Evolutionary conservation across 225 moss, liverwort and hornwort species (phyloP), one percentile per base, ranked within the genome.

Genomic region (Antitrichia curtipendula): DNA sequence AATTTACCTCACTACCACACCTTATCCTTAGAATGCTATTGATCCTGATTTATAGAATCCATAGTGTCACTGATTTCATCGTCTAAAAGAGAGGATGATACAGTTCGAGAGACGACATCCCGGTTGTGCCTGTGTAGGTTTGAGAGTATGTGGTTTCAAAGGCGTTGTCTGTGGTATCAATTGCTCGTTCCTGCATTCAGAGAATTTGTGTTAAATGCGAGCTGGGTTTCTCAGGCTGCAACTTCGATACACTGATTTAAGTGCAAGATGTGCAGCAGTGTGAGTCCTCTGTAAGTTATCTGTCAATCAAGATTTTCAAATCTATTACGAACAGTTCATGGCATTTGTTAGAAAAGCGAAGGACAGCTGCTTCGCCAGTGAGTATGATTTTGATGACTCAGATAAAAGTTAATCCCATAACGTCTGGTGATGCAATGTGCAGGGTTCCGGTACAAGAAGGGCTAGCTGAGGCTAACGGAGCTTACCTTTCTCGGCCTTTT

Each of bases 401-500:
- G 22, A 24, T 23, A 65, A 56, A 82, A 38, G 16, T 53, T 61
- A 60, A 34, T 86, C 75, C 66, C 85, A 63, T 58, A 81, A 17
- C 75, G 73, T 64, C 16, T 66, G 81, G 29, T 64, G 54, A 23
- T 38, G n/a, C 45, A 45, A 65, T 25, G 47, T 84, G 31, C 24
- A 81, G 63, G 73, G 29, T 8, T 63, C 53, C 18, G 65, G 38
- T 81, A 81, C 47, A 66, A 82, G 0, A 75, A 34, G 50, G 78
- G 78, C 36, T 19, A 7, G 52, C 25, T 65, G 27, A 15, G 8
- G 0, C 0, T 0, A 0, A 0, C 0, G 1, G 0, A 2, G 36
- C 2, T 74, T 90, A 89, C 87, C 90, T 91, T 88, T 90, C 94
- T 93, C 88, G 92, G 91, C 95, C 94, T 91, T 92, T 91, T 88